Percentiles rank a stretch among this genome's conserved stretches.
Evolutionary conservation across 345 rosid species (phyloP).

Genomic region (Citrus unshiu): DNA sequence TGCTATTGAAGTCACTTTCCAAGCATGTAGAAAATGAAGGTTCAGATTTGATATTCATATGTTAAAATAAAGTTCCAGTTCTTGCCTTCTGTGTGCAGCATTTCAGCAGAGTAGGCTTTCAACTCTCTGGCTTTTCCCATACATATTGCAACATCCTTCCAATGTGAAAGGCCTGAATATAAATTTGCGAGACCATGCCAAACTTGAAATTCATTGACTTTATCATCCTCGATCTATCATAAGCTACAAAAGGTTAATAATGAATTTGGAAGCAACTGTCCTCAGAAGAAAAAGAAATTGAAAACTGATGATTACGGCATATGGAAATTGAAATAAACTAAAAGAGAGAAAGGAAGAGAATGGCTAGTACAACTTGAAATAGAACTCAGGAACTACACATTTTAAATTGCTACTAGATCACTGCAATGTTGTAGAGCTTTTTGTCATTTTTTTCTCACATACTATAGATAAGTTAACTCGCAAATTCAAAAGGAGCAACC

Average conservation of each 20-base stretch:
- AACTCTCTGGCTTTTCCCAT: slow-evolving; percentile 69
- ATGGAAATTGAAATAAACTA: neutral
- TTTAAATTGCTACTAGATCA: neutral
- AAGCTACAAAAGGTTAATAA: neutral
- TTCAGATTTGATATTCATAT: neutral
- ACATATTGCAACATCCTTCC: slow-evolving; percentile 93
- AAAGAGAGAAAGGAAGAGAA: neutral
- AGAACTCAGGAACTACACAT: neutral
- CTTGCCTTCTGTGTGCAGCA: slow-evolving; percentile 80
- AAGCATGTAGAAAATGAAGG: neutral
- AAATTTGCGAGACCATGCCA: slow-evolving; percentile 89
- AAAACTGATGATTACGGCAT: neutral
- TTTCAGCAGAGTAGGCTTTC: slow-evolving; percentile 66
- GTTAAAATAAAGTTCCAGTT: slow-evolving; percentile 19
- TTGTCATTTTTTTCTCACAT: neutral
- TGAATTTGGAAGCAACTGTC: neutral
- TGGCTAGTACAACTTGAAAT: neutral
- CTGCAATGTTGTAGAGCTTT: neutral
- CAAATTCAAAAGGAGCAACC: neutral
- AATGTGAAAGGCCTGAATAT: slow-evolving; percentile 76
- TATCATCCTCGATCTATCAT: slow-evolving; percentile 58
- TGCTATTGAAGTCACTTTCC: neutral
- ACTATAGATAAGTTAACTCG: neutral
- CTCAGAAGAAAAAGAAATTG: neutral
- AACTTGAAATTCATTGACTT: slow-evolving; percentile 77